phyloP scores from a whole-genome alignment of 352 stramenopile species.

The Phytophthora lateralis region DNA sequence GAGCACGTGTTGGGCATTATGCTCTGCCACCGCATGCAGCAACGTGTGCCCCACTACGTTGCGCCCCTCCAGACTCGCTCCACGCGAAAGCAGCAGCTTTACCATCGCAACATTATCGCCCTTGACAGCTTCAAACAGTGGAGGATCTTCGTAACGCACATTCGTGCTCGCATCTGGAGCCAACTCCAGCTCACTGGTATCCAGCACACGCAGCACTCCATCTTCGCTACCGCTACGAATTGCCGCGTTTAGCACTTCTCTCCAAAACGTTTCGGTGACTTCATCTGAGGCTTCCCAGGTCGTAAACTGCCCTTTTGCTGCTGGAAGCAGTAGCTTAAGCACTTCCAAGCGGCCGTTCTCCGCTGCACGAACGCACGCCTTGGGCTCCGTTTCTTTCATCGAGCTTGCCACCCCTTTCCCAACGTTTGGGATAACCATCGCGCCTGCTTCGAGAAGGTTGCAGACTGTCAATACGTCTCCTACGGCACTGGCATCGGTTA shows the following conservation, averaged over 20 bases:
- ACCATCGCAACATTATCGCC: constrained; percentile 5
- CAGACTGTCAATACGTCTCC: neutral
- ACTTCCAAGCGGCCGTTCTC: neutral
- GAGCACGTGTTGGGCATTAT: neutral
- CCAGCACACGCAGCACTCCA: constrained; percentile 5
- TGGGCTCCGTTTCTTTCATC: neutral
- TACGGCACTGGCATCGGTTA: neutral
- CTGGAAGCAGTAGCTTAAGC: neutral
- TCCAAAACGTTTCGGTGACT: constrained; percentile 4
- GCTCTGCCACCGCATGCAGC: neutral
- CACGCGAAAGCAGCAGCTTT: constrained; percentile 1
- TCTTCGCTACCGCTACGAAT: constrained; percentile 9
- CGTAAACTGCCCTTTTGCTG: neutral
- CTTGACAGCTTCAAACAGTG: neutral
- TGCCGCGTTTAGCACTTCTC: constrained; percentile 8
- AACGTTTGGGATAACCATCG: neutral
- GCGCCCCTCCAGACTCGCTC: neutral
- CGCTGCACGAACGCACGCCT: neutral
- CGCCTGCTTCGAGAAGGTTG: neutral
- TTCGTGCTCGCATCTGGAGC: neutral
- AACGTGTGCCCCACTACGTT: neutral
- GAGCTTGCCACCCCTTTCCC: neutral
- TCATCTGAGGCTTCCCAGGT: neutral
- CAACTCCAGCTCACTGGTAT: neutral
- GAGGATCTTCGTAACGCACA: neutral